A percentile compares a stretch with the other conserved stretches of the same genome.
phyloP scores from a whole-genome alignment of 345 rosid species.

The Sisymbrium altissimum region DNA sequence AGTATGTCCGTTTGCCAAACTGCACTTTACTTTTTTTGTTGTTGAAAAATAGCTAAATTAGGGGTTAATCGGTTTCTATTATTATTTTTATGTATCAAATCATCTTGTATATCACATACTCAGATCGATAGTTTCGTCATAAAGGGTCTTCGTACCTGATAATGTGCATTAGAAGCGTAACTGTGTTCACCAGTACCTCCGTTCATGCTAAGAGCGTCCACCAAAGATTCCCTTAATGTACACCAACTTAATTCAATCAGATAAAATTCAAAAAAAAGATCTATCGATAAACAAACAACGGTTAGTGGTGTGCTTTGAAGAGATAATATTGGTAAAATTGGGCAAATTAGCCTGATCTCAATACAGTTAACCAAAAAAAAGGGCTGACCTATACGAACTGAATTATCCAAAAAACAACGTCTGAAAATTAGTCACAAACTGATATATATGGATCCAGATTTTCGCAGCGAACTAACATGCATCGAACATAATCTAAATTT shows the following conservation, averaged over 20 bases:
- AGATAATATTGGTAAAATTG: background rate
- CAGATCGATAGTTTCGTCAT: too few species aligned
- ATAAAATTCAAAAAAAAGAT: background rate
- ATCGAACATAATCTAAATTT: background rate
- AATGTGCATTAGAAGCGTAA: constrained; percentile 11
- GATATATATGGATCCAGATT: background rate
- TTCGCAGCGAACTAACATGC: background rate
- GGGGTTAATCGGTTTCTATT: background rate
- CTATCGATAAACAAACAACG: too few species aligned
- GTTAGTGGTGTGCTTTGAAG: background rate
- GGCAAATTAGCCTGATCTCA: background rate
- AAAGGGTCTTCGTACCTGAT: background rate
- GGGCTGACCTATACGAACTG: too few species aligned
- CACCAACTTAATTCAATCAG: background rate
- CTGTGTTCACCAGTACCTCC: constrained; percentile 12
- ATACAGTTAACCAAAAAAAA: too few species aligned
- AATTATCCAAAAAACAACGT: background rate
- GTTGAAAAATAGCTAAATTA: background rate
- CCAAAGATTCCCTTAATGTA: background rate
- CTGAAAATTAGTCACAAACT: background rate
- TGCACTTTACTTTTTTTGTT: too few species aligned
- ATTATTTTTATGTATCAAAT: too few species aligned
- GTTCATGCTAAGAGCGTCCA: constrained; percentile 12
- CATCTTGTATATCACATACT: too few species aligned
- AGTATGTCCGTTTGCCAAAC: too few species aligned